phyloP scores from a whole-genome alignment of 2,329 filamentous ascomycete genomes.

The Pleomassaria siparia region DNA sequence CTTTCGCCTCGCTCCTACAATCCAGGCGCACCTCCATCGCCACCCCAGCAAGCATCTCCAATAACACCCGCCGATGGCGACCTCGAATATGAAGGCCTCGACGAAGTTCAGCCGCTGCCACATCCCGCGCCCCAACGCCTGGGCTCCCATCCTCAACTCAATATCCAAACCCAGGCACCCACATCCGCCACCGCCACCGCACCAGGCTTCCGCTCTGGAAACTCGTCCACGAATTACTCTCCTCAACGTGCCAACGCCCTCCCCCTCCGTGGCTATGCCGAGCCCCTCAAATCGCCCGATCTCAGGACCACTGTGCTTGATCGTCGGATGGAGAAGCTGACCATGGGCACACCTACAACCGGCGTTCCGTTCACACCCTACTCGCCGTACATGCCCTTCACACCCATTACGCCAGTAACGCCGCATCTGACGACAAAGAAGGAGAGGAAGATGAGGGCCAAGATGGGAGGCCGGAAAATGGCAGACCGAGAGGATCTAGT shows the following conservation, averaged over 20 bases:
- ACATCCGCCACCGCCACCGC: slow-evolving; percentile 11
- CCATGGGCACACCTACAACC: slow-evolving; percentile 52
- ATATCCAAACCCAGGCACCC: slow-evolving; percentile 9
- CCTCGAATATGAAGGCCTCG: slow-evolving; percentile 37
- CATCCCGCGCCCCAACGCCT: slow-evolving; percentile 36
- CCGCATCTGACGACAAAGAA: slow-evolving; percentile 71
- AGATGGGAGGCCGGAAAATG: slow-evolving; percentile 63
- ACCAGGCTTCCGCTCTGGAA: slow-evolving; percentile 10
- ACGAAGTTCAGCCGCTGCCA: slow-evolving; percentile 40
- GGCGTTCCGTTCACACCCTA: slow-evolving; percentile 70
- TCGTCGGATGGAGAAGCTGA: slow-evolving; percentile 33
- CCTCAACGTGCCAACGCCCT: slow-evolving; percentile 25
- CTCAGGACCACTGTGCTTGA: slow-evolving; percentile 50
- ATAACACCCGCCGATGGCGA: slow-evolving; percentile 29
- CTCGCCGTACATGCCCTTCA: slow-evolving; percentile 77
- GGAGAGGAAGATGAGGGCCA: slow-evolving; percentile 70
- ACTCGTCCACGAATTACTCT: no score
- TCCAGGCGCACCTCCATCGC: slow-evolving; percentile 57
- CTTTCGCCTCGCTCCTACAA: slow-evolving; percentile 60
- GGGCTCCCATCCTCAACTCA: slow-evolving; percentile 10
- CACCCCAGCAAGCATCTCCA: slow-evolving; percentile 41
- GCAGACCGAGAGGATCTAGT: slow-evolving; percentile 48
- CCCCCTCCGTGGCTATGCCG: slow-evolving; percentile 39
- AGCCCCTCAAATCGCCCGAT: slow-evolving; percentile 31
- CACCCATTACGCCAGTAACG: slow-evolving; percentile 73